These are phyloP conservation scores for Phalaenopsis aphrodite DNA, from an alignment of 106 monocot species.

Conservation along the genomic window DNA sequence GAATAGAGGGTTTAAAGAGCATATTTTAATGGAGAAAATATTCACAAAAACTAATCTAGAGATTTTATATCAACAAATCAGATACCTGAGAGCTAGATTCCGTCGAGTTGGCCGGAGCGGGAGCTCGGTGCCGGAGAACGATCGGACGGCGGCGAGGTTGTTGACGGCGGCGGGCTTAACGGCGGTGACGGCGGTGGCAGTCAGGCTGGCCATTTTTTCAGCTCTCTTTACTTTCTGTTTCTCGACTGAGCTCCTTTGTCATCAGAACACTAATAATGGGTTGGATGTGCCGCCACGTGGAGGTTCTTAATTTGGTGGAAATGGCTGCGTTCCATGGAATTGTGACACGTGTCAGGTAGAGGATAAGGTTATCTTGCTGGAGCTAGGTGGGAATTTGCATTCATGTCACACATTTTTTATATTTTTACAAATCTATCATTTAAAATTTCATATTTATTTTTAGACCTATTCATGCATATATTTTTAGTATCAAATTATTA, in stretches of 20 bases:
- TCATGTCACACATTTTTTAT: no score
- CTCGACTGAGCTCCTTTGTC: neutral
- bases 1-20: no score
- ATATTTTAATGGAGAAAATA: no score
- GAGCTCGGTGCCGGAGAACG: constrained; percentile 35
- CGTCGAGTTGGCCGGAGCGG: constrained; percentile 21
- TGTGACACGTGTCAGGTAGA: neutral
- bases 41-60: no score
- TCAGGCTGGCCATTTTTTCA: constrained; percentile 40
- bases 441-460: no score
- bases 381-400: neutral
- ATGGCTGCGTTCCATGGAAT: neutral
- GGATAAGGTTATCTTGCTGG: constrained; percentile 3
- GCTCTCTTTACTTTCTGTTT: neutral
- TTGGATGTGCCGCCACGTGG: neutral
- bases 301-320: neutral
- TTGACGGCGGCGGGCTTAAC: neutral
- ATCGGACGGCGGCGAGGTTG: constrained; percentile 39
- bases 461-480: no score
- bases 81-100: constrained; percentile 9
- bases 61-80: neutral
- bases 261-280: neutral
- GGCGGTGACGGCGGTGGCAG: constrained; percentile 28
- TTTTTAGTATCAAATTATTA: no score
- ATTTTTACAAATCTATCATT: no score